Conservation (phyloP, 2,329 filamentous ascomycete species). For the Raffaelea albimanens region DNA sequence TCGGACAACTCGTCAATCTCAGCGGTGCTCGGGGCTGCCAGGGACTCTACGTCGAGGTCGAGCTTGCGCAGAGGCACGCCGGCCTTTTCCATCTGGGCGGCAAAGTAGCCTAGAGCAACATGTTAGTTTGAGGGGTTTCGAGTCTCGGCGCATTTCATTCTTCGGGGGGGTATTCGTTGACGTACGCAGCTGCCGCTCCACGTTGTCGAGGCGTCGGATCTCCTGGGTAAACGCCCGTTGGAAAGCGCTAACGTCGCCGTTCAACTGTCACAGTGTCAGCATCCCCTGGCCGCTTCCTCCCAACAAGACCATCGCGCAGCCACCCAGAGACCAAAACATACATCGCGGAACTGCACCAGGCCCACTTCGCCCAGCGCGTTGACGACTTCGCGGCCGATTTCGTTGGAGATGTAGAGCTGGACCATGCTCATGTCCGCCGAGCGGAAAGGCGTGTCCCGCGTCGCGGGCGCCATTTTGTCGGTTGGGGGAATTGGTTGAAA, state of each 20-base stretch:
- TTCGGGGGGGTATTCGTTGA: slow-evolving; percentile 13
- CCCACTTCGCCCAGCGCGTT: slow-evolving; percentile 94
- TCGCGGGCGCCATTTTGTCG: slow-evolving; percentile 49
- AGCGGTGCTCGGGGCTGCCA: slow-evolving; percentile 79
- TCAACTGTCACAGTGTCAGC: slow-evolving; percentile 53
- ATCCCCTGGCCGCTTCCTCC: slow-evolving; percentile 1
- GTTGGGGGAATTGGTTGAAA: slow-evolving; percentile 2
- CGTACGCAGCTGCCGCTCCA: slow-evolving; percentile 92
- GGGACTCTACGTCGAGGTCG: slow-evolving; percentile 78
- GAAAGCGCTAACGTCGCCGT: slow-evolving; percentile 86
- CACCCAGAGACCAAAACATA: slow-evolving; percentile 36
- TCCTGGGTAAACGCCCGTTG: slow-evolving; percentile 97
- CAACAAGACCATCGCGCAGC: neutral
- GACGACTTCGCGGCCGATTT: slow-evolving; percentile 96
- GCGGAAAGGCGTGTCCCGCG: slow-evolving; percentile 93
- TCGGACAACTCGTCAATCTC: slow-evolving; percentile 96
- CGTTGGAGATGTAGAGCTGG: slow-evolving; percentile 98
- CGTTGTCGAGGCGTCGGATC: slow-evolving; percentile 94
- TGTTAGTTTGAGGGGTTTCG: no score
- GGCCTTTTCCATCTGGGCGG: slow-evolving; percentile 89
- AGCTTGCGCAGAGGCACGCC: slow-evolving; percentile 79
- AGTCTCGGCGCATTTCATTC: no score
- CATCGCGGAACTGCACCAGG: slow-evolving; percentile 93
- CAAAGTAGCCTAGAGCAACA: slow-evolving; percentile 74
- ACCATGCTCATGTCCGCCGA: slow-evolving; percentile 99